Evolutionary conservation across 805 yeast genomes (phyloP).

Genomic region (Sungouiella blattae): DNA sequence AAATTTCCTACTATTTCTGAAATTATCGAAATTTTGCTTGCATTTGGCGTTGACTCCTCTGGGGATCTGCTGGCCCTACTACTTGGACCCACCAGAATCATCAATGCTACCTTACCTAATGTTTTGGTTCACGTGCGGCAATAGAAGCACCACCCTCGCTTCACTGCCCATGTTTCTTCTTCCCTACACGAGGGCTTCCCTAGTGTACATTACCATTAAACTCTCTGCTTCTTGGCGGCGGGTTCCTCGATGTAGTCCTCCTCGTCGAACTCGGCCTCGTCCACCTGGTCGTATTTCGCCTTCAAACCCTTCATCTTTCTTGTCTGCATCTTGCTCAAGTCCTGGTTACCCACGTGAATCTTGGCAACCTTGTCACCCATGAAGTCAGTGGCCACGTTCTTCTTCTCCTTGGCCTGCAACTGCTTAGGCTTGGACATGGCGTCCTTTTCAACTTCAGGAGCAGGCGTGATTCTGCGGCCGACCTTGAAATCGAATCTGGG

Average conservation of each 20-base stretch:
- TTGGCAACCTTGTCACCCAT: constrained; percentile 98
- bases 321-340: constrained; percentile 83
- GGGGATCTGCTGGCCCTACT: too few relatives aligned
- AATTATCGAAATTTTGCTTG: too few relatives aligned
- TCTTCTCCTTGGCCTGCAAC: constrained; percentile 74
- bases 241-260: constrained; percentile 47
- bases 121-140: too few relatives aligned
- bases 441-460: constrained; percentile 87
- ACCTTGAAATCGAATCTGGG: constrained; percentile 91
- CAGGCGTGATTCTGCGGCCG: constrained; percentile 80
- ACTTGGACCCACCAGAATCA: too few relatives aligned
- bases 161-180: too few relatives aligned
- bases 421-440: constrained; percentile 80
- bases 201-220: too few relatives aligned
- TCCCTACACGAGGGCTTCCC: not conserved
- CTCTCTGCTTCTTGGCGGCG: constrained; percentile 31
- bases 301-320: constrained; percentile 98
- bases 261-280: constrained; percentile 47
- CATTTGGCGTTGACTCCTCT: too few relatives aligned
- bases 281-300: constrained; percentile 72
- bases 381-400: constrained; percentile 81
- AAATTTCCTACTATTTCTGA: too few relatives aligned
- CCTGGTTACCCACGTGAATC: constrained; percentile 95
- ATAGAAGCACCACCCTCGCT: too few relatives aligned
- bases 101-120: too few relatives aligned